These are phyloP conservation scores for Nigrospora sphaerica DNA, from an alignment of 2,329 filamentous ascomycete genomes.

Conservation along the genomic window DNA sequence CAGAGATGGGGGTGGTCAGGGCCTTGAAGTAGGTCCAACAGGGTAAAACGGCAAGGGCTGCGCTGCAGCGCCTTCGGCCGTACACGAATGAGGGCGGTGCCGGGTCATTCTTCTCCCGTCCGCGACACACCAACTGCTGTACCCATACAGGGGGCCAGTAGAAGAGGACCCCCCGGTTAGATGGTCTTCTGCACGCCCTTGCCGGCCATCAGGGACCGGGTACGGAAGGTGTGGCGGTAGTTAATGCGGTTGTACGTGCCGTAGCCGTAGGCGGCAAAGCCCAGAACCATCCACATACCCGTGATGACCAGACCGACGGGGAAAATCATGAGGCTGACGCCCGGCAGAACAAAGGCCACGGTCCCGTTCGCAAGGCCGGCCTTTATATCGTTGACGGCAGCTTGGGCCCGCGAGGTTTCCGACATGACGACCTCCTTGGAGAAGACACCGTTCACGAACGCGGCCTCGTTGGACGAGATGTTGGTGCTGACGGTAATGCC, in stretches of 20 bases:
- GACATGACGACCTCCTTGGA: slow-evolving; percentile 49
- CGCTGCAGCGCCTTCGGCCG: too few species aligned
- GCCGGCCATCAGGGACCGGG: slow-evolving; percentile 35
- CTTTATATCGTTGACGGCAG: slow-evolving; percentile 41
- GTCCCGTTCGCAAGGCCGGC: slow-evolving; percentile 40
- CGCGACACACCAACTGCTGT: not conserved
- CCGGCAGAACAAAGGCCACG: slow-evolving; percentile 62
- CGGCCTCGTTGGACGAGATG: slow-evolving; percentile 62
- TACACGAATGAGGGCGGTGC: too few species aligned
- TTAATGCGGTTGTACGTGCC: slow-evolving; percentile 62
- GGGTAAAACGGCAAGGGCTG: too few species aligned
- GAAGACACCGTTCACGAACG: slow-evolving; percentile 66
- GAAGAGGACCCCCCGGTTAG: slow-evolving; percentile 9
- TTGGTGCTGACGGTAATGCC: slow-evolving; percentile 52
- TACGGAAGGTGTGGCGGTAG: slow-evolving; percentile 57
- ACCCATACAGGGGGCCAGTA: not conserved
- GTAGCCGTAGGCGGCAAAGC: slow-evolving; percentile 49
- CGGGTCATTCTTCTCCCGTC: not conserved
- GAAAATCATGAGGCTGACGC: slow-evolving; percentile 60
- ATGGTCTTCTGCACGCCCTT: slow-evolving; percentile 24
- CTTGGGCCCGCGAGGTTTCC: slow-evolving; percentile 37
- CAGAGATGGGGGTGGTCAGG: too few species aligned
- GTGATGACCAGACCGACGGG: slow-evolving; percentile 64
- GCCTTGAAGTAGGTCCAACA: too few species aligned
- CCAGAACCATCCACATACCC: slow-evolving; percentile 51